Percentiles rank a stretch among this genome's conserved stretches.
Conservation (phyloP, 2,329 filamentous ascomycete genomes). For the Macrophomina phaseolina region DNA sequence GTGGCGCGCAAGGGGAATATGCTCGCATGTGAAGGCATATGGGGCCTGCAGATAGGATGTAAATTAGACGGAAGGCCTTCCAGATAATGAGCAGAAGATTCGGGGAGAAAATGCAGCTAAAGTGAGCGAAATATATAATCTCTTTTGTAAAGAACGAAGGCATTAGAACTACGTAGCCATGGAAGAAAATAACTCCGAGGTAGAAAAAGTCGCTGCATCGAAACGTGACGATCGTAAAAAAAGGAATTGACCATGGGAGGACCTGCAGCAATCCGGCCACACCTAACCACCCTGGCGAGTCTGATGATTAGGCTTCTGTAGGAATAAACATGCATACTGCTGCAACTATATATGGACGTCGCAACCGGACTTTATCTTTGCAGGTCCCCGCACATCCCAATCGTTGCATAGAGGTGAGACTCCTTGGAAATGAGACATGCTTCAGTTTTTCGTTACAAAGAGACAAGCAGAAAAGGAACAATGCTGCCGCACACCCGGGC, state of each 20-base stretch:
- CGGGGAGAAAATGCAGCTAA: too few species aligned
- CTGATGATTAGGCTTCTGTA: too few species aligned
- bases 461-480: background rate
- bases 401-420: background rate
- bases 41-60: too few species aligned
- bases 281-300: too few species aligned
- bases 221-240: too few species aligned
- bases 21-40: too few species aligned
- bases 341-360: background rate
- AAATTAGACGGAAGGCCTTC: background rate
- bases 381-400: background rate
- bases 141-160: background rate
- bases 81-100: background rate
- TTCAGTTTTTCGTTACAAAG: conserved; percentile 8
- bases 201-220: background rate
- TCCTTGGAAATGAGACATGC: background rate
- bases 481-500: conserved; percentile 1
- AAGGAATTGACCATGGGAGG: too few species aligned
- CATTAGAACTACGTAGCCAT: conserved; percentile 2
- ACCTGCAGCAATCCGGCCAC: too few species aligned
- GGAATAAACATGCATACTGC: too few species aligned
- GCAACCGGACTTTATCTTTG: background rate
- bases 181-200: background rate
- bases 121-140: background rate
- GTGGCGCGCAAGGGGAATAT: too few species aligned